Evolutionary conservation across 2,329 filamentous ascomycete genomes (phyloP), one percentile per base, ranked within the genome.

Genomic region (Sporothrix luriei): DNA sequence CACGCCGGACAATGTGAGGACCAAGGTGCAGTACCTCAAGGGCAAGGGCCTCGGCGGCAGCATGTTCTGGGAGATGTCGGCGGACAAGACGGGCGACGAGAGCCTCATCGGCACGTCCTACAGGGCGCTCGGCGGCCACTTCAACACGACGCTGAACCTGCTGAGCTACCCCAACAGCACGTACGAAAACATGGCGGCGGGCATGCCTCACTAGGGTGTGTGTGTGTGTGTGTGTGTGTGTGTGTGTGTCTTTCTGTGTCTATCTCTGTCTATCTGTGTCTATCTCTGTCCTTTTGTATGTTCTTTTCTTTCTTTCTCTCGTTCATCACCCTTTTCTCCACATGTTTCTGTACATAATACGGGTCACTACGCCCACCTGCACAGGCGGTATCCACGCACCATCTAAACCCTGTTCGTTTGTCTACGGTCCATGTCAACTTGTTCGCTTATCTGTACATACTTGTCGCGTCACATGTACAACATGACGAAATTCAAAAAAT

Each of bases 21-120:
- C 80, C 73, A 96, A 95, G 81, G 87, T 88, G 5, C 75, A 80
- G 2, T 94, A 90, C 77, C 85, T 93, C 74, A 83, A 85, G 78
- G 75, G 79, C 65, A 82, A 84, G 69, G 84, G 87, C 0, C 82
- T 95, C 0, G 91, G 89, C 3, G 92, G 92, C 29, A 88, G 86
- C 40, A 94, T 95, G 91, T 96, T 91, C 85, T 96, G 92, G 92
- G 91, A 95, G 78, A 88, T 86, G 19, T 91, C 88, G 71, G 88
- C 84, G 5, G 92, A 95, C 78, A 84, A 84, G 74, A 82, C 76
- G 4, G 87, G 84, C 21, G 79, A 78, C 13, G 83, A 84, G 3
- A 91, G 88, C 73, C 80, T 95, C 74, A 89, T 91, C 69, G 76
- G 78, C 48, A 84, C 84, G 4, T 76, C 78, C 66, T 81, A 80